Percentiles rank a stretch among this genome's conserved stretches.
Conservation (phyloP, 2,329 filamentous ascomycete genomes). For the Phaeoacremonium minimum region DNA sequence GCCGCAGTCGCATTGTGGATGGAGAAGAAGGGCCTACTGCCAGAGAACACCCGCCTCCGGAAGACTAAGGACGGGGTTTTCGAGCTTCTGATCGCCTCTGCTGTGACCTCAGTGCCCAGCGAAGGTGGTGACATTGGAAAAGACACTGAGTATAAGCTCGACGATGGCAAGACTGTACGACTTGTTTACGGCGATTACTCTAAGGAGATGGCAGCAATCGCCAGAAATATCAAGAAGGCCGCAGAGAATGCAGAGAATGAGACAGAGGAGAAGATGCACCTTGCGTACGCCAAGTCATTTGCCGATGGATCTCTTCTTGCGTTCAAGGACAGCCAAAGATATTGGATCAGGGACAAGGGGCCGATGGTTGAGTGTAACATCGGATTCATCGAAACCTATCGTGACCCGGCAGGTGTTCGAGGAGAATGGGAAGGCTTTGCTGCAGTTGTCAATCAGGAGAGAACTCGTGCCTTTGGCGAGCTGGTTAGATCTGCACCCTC, state of each 20-base stretch:
- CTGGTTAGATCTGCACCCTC: slow-evolving; percentile 76
- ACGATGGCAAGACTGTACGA: slow-evolving; percentile 62
- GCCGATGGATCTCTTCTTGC: slow-evolving; percentile 67
- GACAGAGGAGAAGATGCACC: slow-evolving; percentile 68
- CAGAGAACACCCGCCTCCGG: slow-evolving; percentile 72
- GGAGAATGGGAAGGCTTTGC: slow-evolving; percentile 86
- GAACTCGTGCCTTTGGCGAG: slow-evolving; percentile 81
- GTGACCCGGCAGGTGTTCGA: slow-evolving; percentile 75
- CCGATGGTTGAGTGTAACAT: slow-evolving; percentile 77
- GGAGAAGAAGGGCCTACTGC: slow-evolving; percentile 65
- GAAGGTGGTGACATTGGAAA: slow-evolving; percentile 67
- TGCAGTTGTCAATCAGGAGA: slow-evolving; percentile 81
- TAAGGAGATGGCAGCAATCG: slow-evolving; percentile 66
- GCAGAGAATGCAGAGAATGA: slow-evolving; percentile 68
- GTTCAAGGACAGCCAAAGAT: slow-evolving; percentile 76
- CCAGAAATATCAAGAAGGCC: slow-evolving; percentile 64
- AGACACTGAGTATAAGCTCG: slow-evolving; percentile 55
- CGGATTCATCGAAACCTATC: slow-evolving; percentile 82
- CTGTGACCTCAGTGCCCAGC: slow-evolving; percentile 51
- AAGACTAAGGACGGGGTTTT: slow-evolving; percentile 63
- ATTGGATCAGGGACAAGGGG: slow-evolving; percentile 80
- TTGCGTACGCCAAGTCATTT: slow-evolving; percentile 72
- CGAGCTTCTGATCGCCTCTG: slow-evolving; percentile 72
- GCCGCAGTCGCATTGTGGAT: slow-evolving; percentile 67
- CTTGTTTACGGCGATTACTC: slow-evolving; percentile 73